phyloP scores from a whole-genome alignment of 2,329 filamentous ascomycete genomes.

The Mollisiaceae sp. region DNA sequence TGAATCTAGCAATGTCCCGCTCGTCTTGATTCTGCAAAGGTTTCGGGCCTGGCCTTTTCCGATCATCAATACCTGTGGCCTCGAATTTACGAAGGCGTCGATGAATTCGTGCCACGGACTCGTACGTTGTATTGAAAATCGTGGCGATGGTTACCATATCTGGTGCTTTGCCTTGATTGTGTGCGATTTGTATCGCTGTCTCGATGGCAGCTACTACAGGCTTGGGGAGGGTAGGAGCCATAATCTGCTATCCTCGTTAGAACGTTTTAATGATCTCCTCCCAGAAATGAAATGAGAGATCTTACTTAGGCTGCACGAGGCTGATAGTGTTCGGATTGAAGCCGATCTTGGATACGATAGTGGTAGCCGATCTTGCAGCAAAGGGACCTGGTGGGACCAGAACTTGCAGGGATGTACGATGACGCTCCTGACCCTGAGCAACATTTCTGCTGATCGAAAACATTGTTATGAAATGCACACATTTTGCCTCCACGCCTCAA shows the following conservation, averaged over 20 bases:
- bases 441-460: conserved; percentile 17
- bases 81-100: conserved; percentile 21
- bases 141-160: conserved; percentile 25
- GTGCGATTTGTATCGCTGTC: background rate
- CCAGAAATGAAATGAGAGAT: too few relatives aligned
- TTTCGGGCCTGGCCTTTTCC: conserved; percentile 28
- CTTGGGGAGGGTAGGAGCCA: conserved; percentile 19
- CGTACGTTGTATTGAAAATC: conserved; percentile 29
- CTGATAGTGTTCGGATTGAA: background rate
- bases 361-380: too few relatives aligned
- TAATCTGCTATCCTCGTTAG: conserved; percentile 5
- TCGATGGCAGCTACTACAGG: conserved; percentile 14
- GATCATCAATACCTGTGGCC: conserved; percentile 26
- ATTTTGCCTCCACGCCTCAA: conserved; percentile 3
- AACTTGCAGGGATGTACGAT: background rate
- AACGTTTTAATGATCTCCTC: background rate
- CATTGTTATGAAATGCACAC: background rate
- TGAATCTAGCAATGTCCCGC: conserved; percentile 13
- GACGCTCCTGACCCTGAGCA: background rate
- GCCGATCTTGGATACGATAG: conserved; percentile 8
- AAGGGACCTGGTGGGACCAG: too few relatives aligned
- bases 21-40: conserved; percentile 19
- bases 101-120: conserved; percentile 23
- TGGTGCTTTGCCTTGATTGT: conserved; percentile 12
- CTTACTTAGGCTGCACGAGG: conserved; percentile 1